Evolutionary conservation across 345 rosid species (phyloP).

Genomic region (Erodium maritimum): DNA sequence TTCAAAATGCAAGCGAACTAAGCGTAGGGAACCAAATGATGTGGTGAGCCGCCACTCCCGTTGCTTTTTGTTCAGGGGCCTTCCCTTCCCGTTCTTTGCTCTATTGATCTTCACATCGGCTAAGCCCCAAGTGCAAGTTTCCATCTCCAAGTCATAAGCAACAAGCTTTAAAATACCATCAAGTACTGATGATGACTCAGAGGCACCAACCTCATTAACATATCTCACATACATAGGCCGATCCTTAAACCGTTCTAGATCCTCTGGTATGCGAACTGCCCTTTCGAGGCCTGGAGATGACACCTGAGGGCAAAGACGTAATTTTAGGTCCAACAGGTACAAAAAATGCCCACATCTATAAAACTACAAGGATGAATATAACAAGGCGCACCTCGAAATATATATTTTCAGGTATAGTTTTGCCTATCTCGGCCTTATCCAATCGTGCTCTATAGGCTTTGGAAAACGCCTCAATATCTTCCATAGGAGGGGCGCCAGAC

Average conservation of each 20-base stretch:
- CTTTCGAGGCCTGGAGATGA: conserved; percentile 90
- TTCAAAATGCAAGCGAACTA: conserved; percentile 57
- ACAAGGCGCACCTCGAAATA: conserved; percentile 47
- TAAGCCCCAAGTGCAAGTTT: conserved; percentile 65
- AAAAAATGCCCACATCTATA: too few species aligned
- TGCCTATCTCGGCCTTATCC: conserved; percentile 62
- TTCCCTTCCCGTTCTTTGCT: conserved; percentile 87
- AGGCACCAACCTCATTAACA: conserved; percentile 14
- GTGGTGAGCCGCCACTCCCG: conserved; percentile 67
- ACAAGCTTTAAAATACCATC: conserved; percentile 66
- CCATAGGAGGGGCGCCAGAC: conserved; percentile 67
- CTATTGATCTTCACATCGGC: conserved; percentile 72
- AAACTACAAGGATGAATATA: too few species aligned
- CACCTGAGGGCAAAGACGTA: conserved; percentile 26
- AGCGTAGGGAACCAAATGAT: conserved; percentile 39
- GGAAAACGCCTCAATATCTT: conserved; percentile 72
- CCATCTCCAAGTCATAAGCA: conserved; percentile 45
- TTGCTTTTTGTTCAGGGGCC: conserved; percentile 82
- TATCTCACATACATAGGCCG: conserved; percentile 60
- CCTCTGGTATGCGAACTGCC: conserved; percentile 64
- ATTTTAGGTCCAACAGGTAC: too few species aligned
- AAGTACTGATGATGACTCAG: conserved; percentile 22
- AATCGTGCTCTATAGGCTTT: conserved; percentile 40
- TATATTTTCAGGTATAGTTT: conserved; percentile 48
- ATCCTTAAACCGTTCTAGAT: conserved; percentile 72